Base-by-base conservation (phyloP, 1,284 basidiomycete species). In the Albatrellus sp. region DNA sequence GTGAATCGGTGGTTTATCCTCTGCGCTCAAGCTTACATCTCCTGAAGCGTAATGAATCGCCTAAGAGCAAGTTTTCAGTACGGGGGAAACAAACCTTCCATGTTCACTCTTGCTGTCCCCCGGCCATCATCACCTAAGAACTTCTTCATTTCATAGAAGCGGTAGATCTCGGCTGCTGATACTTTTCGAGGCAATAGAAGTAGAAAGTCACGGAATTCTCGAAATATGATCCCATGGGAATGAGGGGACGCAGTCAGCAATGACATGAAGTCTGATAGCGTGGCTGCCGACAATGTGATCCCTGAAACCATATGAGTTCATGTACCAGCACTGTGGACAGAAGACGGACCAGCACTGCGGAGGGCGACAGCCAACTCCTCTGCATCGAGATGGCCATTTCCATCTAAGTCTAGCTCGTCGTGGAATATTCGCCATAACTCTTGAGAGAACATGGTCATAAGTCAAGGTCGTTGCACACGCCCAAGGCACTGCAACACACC, bases 381-480 rank as follows among this genome's bases (percentile, higher is more conserved):
- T 6, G 75, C 67, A 53, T 91, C 24, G 24, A 93, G 62, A 48
- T 75, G 75, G 2, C 89, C 90, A 61, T 93, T 89, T 29, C 80
- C 75, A 56, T 93, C 90, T 47, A 87, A 67, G 64, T 93, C 90
- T 33, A 93, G 72, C 52, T 90, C 80, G 52, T 86, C 76, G 55
- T 91, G 88, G 61, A 94, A 93, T 48, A 90, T 80, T 45, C 76
- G 70, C 90, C 91, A 93, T 38, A 93, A 68, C 61, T 93, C 88
- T 81, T 56, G 33, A 40, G 43, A 29, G 20, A 45, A 56, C 48
- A 50, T 59, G 58, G n/a, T 32, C 14, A 36, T 37, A 31, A 38
- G 46, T 47, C 36, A 39, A 24, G 24, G 24, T 24, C 24, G 7
- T 7, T 24, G 24, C 24, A 24, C 24, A 43, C 46, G 11, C 31